Percentiles rank a stretch among this genome's conserved stretches.
Evolutionary conservation across 2,329 filamentous ascomycete species (phyloP).

Genomic region (Pseudogymnoascus sp.): DNA sequence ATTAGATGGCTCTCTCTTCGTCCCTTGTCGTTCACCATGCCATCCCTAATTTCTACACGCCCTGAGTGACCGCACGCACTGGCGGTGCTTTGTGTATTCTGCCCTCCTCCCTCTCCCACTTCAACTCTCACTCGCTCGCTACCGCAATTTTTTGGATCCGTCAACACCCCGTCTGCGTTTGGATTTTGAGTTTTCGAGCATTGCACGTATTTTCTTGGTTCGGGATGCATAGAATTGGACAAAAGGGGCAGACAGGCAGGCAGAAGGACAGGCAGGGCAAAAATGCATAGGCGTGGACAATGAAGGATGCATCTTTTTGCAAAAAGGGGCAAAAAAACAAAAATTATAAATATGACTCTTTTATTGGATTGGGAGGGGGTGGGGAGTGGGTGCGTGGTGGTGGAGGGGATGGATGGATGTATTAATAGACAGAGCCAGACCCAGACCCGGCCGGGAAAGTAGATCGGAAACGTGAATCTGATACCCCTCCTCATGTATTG

Average conservation of each 20-base stretch:
- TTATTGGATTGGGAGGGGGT: neutral
- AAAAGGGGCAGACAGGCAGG: neutral
- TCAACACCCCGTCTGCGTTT: neutral
- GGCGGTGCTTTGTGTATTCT: neutral
- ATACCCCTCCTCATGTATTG: neutral
- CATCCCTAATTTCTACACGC: neutral
- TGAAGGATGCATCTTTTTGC: neutral
- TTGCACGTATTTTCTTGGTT: neutral
- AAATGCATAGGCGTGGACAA: neutral
- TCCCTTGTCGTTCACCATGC: neutral
- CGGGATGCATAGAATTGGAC: neutral
- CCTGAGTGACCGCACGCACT: neutral
- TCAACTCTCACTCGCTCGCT: neutral
- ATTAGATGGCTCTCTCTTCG: conserved; percentile 38
- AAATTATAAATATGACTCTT: neutral
- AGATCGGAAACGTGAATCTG: neutral
- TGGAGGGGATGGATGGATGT: neutral
- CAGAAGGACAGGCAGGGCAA: neutral
- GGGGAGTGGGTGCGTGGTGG: neutral
- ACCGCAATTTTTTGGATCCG: neutral
- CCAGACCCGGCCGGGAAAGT: neutral
- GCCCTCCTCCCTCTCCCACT: neutral
- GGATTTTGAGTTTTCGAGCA: neutral
- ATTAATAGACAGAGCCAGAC: neutral
- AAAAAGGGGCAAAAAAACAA: neutral